phyloP scores from a whole-genome alignment of 225 moss, liverwort and hornwort species.

The Sphagnum tenellum region DNA sequence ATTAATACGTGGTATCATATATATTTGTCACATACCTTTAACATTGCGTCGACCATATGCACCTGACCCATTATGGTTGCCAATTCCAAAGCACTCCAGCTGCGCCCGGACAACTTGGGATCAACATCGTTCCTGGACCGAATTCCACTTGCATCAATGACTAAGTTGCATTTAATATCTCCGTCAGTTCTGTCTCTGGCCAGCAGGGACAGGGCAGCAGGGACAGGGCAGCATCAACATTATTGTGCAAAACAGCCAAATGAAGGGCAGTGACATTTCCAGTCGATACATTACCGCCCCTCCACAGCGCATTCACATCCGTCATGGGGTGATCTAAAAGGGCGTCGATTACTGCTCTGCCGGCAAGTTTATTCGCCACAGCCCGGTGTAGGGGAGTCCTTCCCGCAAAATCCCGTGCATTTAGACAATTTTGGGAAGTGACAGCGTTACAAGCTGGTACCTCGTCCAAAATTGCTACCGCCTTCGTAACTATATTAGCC shows the following conservation, averaged over 20 bases:
- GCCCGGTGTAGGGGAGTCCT: background rate
- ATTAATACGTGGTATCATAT: background rate
- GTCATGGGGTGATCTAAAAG: background rate
- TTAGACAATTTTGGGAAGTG: background rate
- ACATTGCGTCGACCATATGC: background rate
- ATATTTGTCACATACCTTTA: background rate
- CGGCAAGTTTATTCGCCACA: background rate
- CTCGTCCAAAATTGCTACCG: no score
- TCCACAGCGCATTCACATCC: background rate
- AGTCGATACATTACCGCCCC: background rate
- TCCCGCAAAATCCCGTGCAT: background rate
- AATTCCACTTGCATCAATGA: background rate
- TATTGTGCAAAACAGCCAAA: slow-evolving; percentile 1
- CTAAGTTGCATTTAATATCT: no score
- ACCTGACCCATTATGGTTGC: background rate
- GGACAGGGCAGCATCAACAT: background rate
- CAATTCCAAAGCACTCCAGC: background rate
- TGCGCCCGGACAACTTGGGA: background rate
- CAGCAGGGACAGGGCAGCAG: background rate
- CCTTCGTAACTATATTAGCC: no score
- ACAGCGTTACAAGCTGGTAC: no score
- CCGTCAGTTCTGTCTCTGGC: background rate
- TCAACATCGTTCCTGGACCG: background rate
- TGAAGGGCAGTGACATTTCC: background rate
- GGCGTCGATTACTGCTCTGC: background rate